Percentiles rank a stretch among this genome's conserved stretches.
Conservation (phyloP, 2,329 filamentous ascomycete genomes). For the Colletotrichum scovillei region DNA sequence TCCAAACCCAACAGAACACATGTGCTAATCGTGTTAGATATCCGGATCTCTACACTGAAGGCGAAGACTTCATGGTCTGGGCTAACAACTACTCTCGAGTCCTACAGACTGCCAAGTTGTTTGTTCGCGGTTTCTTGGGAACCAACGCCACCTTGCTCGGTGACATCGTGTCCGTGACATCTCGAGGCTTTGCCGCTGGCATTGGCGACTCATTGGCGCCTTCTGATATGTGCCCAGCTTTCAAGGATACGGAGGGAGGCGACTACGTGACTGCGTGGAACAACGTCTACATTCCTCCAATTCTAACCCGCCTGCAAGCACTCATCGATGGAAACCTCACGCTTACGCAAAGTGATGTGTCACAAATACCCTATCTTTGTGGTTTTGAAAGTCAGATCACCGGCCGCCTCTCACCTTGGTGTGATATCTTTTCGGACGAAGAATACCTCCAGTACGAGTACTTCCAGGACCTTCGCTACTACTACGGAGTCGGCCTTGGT, state of each 20-base stretch:
- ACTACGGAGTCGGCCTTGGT: constrained; percentile 72
- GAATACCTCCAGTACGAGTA: constrained; percentile 76
- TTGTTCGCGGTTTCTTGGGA: constrained; percentile 71
- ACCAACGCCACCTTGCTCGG: constrained; percentile 63
- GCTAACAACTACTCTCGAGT: constrained; percentile 74
- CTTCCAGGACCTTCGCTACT: constrained; percentile 75
- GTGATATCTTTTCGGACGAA: constrained; percentile 68
- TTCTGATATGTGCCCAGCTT: constrained; percentile 72
- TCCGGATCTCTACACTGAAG: constrained; percentile 60
- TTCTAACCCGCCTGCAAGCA: constrained; percentile 64
- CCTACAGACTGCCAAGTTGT: constrained; percentile 70
- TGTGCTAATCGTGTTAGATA: constrained; percentile 45
- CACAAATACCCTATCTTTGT: constrained; percentile 75
- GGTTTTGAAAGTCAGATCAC: constrained; percentile 78
- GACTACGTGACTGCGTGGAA: constrained; percentile 60
- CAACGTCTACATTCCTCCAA: constrained; percentile 62
- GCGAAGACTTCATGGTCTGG: constrained; percentile 68
- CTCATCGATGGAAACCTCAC: constrained; percentile 65
- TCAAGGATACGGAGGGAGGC: constrained; percentile 64
- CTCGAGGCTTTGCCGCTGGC: constrained; percentile 59
- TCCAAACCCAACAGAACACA: background rate
- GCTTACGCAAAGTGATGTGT: constrained; percentile 64
- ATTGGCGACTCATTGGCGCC: constrained; percentile 73
- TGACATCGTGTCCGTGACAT: constrained; percentile 68
- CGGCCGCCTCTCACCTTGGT: constrained; percentile 71